phyloP scores from a whole-genome alignment of 108 stramenopile species.

The Cyclostephanos tholiformis region DNA sequence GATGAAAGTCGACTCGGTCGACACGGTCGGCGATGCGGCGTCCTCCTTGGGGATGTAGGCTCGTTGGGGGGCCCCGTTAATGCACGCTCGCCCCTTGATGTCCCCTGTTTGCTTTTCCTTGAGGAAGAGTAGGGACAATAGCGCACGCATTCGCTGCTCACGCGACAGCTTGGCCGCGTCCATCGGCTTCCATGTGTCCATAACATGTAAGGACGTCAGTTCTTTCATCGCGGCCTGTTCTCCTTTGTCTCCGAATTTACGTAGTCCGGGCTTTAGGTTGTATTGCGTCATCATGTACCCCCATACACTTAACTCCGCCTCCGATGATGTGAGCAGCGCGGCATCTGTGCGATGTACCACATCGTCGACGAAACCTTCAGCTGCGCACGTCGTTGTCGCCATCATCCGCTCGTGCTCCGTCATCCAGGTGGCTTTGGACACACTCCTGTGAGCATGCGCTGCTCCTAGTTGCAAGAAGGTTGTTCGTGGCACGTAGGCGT shows the following conservation, averaged over 20 bases:
- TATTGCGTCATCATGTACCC: conserved; percentile 5
- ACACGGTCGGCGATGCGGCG: conserved; percentile 28
- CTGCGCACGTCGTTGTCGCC: not conserved
- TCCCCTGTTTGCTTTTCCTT: conserved; percentile 38
- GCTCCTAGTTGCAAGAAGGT: not conserved
- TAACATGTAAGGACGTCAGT: not conserved
- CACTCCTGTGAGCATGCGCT: not conserved
- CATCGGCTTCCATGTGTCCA: not conserved
- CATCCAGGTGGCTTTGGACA: not conserved
- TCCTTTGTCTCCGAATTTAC: not conserved
- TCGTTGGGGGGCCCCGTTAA: conserved; percentile 35
- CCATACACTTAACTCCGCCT: not conserved
- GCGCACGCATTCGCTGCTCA: conserved; percentile 11
- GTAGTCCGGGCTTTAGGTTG: not conserved
- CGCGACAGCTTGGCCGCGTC: conserved; percentile 1
- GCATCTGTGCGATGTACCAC: not conserved
- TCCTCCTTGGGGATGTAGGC: conserved; percentile 35
- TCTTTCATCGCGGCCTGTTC: not conserved
- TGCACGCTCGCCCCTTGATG: conserved; percentile 35
- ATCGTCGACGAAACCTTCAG: not conserved
- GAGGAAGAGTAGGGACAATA: conserved; percentile 35
- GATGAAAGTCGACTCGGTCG: conserved; percentile 27
- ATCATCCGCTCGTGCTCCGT: not conserved
- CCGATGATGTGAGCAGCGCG: not conserved
- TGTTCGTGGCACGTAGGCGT: not conserved